Evolutionary conservation across 148 eudicot genomes (phyloP).

Genomic region (Arctostaphylos glauca): DNA sequence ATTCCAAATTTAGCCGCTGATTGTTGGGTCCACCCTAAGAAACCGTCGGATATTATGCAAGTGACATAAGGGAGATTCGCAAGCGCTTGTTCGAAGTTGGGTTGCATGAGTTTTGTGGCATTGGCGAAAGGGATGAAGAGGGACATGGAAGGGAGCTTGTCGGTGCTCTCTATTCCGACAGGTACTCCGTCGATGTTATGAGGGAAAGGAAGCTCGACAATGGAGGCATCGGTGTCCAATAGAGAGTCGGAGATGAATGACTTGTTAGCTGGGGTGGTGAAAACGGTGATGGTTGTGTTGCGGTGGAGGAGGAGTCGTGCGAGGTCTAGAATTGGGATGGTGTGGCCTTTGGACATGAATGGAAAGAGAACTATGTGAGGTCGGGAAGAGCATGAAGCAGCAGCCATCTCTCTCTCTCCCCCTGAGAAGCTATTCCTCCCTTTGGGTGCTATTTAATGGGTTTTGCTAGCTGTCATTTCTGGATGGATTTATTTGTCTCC

Average conservation of each 20-base stretch:
- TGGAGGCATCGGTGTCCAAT: constrained; percentile 19
- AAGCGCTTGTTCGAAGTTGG: background rate
- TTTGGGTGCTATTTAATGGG: background rate
- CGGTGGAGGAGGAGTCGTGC: background rate
- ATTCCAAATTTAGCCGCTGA: background rate
- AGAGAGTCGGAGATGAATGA: constrained; percentile 51
- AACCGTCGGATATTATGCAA: constrained; percentile 50
- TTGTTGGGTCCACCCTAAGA: constrained; percentile 7
- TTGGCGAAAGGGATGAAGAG: background rate
- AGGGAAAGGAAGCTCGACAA: constrained; percentile 53
- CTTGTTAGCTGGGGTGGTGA: constrained; percentile 54
- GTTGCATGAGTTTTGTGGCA: background rate
- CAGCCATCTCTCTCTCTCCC: background rate
- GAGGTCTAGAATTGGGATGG: constrained; percentile 46
- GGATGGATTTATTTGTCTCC: no score
- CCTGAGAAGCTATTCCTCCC: background rate
- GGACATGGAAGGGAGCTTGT: constrained; percentile 42
- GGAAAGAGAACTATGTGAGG: constrained; percentile 41
- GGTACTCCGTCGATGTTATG: constrained; percentile 26
- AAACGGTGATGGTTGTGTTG: background rate
- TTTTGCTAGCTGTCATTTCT: no score
- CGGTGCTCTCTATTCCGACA: constrained; percentile 58
- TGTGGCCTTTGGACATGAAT: constrained; percentile 92
- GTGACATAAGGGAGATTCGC: background rate
- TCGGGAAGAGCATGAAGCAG: background rate